Conservation (phyloP, 352 stramenopile species). For the Phytophthora sp. region DNA sequence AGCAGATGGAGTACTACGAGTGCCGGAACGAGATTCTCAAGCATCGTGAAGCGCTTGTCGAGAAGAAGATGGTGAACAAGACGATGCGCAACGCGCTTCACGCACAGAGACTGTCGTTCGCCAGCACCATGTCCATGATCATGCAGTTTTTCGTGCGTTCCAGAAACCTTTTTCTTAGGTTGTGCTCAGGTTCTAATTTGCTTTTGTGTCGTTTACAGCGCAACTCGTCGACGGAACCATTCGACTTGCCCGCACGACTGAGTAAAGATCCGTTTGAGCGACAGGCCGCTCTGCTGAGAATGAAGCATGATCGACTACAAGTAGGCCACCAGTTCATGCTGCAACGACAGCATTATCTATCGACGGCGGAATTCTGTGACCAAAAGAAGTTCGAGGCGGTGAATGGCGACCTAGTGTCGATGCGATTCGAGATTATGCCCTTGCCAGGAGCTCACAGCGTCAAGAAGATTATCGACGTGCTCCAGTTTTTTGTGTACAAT, state of each 20-base stretch:
- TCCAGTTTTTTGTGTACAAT: constrained; percentile 51
- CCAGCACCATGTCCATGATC: constrained; percentile 33
- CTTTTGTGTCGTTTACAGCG: constrained; percentile 15
- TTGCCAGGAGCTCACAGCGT: constrained; percentile 38
- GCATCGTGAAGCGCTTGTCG: constrained; percentile 23
- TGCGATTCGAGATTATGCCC: constrained; percentile 54
- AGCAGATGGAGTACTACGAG: constrained; percentile 25
- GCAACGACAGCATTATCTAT: constrained; percentile 31
- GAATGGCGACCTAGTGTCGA: constrained; percentile 39
- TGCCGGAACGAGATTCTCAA: constrained; percentile 12
- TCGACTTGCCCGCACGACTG: constrained; percentile 33
- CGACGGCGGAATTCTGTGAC: constrained; percentile 42
- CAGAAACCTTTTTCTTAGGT: background rate
- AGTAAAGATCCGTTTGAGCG: constrained; percentile 26
- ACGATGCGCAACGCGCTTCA: constrained; percentile 25
- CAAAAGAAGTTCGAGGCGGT: constrained; percentile 46
- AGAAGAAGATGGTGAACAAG: constrained; percentile 27
- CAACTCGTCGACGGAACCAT: constrained; percentile 25
- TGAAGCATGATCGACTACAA: constrained; percentile 41
- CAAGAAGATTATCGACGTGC: constrained; percentile 46
- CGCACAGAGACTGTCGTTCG: constrained; percentile 29
- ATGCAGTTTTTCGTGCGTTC: constrained; percentile 39
- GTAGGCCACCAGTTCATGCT: constrained; percentile 36
- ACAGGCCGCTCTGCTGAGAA: constrained; percentile 23
- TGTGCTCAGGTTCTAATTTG: constrained; percentile 1